These are phyloP conservation scores for Aegle marmelos DNA, from an alignment of 345 rosid species.

Conservation along the genomic window DNA sequence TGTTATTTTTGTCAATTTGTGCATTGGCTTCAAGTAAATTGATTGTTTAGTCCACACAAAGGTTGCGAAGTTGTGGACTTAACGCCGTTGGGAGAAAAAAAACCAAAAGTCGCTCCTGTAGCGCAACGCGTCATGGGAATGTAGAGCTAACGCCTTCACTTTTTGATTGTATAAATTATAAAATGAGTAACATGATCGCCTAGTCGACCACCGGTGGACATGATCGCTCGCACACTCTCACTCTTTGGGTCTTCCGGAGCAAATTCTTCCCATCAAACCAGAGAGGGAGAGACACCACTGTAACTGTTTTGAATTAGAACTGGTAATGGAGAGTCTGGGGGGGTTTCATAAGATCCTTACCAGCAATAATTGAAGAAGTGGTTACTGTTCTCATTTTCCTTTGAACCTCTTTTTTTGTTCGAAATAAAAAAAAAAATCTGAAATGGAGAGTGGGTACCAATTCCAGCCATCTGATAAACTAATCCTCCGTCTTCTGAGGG, in stretches of 20 bases:
- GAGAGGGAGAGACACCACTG: not conserved
- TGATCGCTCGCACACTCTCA: too few species aligned
- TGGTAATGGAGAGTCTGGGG: not conserved
- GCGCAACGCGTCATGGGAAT: not conserved
- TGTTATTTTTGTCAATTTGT: not conserved
- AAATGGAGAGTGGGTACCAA: slow-evolving; percentile 12
- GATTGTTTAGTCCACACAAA: not conserved
- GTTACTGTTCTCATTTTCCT: not conserved
- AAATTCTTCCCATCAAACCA: not conserved
- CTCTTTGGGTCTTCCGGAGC: too few species aligned
- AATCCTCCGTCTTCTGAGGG: not conserved
- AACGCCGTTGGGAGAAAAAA: too few species aligned
- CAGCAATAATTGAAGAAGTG: not conserved
- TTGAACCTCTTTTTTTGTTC: not conserved
- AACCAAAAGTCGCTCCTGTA: not conserved
- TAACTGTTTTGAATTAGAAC: not conserved
- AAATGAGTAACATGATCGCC: not conserved
- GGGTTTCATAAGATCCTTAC: slow-evolving; percentile 12
- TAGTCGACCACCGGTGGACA: too few species aligned
- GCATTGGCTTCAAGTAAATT: not conserved
- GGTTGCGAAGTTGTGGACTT: too few species aligned
- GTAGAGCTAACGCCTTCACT: not conserved
- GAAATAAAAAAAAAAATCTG: not conserved
- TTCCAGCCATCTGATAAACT: slow-evolving; percentile 24
- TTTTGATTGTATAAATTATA: not conserved